These are phyloP conservation scores for Cyberlindnera mycetangii DNA, from an alignment of 805 yeast genomes.

Conservation along the genomic window DNA sequence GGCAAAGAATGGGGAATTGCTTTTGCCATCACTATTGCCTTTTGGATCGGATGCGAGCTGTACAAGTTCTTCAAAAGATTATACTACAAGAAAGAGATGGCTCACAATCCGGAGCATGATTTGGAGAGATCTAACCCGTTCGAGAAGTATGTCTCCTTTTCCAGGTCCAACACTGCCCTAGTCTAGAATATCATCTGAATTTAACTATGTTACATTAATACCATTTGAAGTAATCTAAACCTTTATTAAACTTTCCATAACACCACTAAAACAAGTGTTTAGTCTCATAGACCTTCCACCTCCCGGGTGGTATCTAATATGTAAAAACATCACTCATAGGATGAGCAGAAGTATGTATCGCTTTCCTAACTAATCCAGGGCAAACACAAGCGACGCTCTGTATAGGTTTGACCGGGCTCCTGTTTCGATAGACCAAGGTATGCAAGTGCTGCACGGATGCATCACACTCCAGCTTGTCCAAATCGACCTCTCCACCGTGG, in stretches of 20 bases:
- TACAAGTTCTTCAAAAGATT: conserved; percentile 68
- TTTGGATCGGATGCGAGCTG: conserved; percentile 57
- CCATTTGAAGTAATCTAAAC: too few species aligned
- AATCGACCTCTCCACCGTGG: conserved; percentile 15
- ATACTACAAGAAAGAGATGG: conserved; percentile 38
- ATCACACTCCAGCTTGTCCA: conserved; percentile 15
- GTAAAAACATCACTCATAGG: conserved; percentile 4
- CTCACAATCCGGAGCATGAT: conserved; percentile 59
- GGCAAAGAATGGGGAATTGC: conserved; percentile 82
- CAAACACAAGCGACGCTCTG: conserved; percentile 11
- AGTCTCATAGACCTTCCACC: too few species aligned
- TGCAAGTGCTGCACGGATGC: conserved; percentile 5
- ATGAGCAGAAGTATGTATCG: conserved; percentile 1
- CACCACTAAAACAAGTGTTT: too few species aligned
- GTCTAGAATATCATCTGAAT: background rate
- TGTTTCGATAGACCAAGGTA: conserved; percentile 9
- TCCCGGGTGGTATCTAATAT: background rate
- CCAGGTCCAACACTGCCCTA: conserved; percentile 36
- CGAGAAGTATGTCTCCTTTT: conserved; percentile 56
- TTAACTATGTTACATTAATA: background rate
- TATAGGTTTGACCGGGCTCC: conserved; percentile 2
- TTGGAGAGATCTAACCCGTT: conserved; percentile 62
- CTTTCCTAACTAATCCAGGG: conserved; percentile 9
- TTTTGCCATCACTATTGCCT: conserved; percentile 54
- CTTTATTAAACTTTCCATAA: too few species aligned